phyloP scores from a whole-genome alignment of 2,329 filamentous ascomycete genomes.

The Penicillium frequentans region DNA sequence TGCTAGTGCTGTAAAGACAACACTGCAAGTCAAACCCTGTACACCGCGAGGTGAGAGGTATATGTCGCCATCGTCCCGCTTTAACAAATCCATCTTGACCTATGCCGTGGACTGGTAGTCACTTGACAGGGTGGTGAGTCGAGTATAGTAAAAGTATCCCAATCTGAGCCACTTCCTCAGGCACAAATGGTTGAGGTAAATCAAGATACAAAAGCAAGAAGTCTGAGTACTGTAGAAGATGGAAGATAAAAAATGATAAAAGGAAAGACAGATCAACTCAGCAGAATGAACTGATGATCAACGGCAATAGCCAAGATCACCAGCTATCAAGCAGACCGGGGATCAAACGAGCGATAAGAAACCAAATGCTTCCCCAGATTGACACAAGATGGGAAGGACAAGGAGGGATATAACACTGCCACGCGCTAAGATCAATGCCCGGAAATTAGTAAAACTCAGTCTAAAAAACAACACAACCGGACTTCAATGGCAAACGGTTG shows the following conservation, averaged over 20 bases:
- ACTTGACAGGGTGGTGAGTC: not conserved
- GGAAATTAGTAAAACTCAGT: not conserved
- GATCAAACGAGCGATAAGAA: slow-evolving; percentile 8
- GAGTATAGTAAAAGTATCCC: not conserved
- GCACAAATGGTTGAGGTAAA: not conserved
- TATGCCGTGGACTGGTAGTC: not conserved
- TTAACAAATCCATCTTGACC: slow-evolving; percentile 20
- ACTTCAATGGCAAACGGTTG: slow-evolving; percentile 10
- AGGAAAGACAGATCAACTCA: not conserved
- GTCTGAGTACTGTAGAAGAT: not conserved
- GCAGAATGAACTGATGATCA: not conserved
- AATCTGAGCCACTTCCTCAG: not conserved
- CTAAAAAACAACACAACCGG: slow-evolving; percentile 14
- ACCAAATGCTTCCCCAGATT: not conserved
- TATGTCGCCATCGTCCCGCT: slow-evolving; percentile 12
- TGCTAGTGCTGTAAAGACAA: slow-evolving; percentile 34
- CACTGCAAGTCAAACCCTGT: slow-evolving; percentile 28
- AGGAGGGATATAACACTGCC: slow-evolving; percentile 9
- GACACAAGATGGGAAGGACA: not conserved
- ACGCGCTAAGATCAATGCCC: not conserved
- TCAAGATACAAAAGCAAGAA: not conserved
- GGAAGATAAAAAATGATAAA: not conserved
- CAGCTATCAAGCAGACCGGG: not conserved
- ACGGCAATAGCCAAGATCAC: not conserved
- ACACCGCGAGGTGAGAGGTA: slow-evolving; percentile 28